A percentile compares a stretch with the other conserved stretches of the same genome.
Evolutionary conservation across 257 asterid genomes (phyloP).

Genomic region (Nicotiana sylvestris): DNA sequence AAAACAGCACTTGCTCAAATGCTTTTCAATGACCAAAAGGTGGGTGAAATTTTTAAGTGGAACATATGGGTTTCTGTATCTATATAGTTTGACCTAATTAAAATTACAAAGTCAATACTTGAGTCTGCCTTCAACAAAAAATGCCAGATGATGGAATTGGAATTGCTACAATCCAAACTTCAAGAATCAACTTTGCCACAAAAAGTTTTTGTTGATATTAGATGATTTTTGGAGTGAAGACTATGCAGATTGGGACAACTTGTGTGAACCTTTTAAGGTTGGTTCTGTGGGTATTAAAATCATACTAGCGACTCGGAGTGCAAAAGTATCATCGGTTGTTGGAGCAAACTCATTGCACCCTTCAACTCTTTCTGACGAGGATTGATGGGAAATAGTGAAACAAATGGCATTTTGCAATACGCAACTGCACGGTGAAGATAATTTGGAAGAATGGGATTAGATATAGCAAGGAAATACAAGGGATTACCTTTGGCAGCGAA

Average conservation of each 20-base stretch:
- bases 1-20: conserved; percentile 32
- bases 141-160: conserved; percentile 19
- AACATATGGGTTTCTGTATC: conserved; percentile 7
- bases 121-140: conserved; percentile 23
- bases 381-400: conserved; percentile 33
- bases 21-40: conserved; percentile 13
- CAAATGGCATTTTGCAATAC: conserved; percentile 21
- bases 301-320: conserved; percentile 31
- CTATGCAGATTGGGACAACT: conserved; percentile 2
- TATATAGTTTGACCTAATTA: conserved; percentile 18
- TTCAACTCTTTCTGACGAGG: conserved; percentile 17
- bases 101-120: conserved; percentile 27
- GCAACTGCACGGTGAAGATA: not conserved
- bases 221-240: conserved; percentile 15
- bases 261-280: not conserved
- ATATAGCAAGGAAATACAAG: conserved; percentile 30
- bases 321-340: not conserved
- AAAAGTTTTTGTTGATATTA: not conserved
- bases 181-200: not conserved
- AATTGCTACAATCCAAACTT: not conserved
- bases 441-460: conserved; percentile 21
- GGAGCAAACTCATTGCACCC: not conserved
- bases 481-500: conserved; percentile 38
- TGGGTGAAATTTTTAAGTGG: not conserved
- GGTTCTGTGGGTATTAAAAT: not conserved